Evolutionary conservation across 495 filamentous ascomycete genomes (phyloP).

Genomic region (Annulohypoxylon moriforme): DNA sequence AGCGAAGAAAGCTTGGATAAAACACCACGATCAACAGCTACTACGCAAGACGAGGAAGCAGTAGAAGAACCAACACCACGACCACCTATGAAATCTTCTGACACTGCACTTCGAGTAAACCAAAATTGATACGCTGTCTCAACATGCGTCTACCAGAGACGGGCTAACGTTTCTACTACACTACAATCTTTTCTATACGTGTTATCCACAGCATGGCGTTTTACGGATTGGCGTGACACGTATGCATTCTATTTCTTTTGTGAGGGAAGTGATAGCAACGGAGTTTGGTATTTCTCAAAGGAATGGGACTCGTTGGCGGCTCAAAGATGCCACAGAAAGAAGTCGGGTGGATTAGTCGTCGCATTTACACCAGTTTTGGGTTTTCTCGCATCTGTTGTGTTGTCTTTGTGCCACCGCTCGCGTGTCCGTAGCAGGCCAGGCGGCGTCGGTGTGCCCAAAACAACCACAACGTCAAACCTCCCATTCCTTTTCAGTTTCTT

Average conservation of each 20-base stretch:
- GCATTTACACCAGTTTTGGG: slow-evolving; percentile 40
- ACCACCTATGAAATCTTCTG: slow-evolving; percentile 28
- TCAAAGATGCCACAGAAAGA: slow-evolving; percentile 29
- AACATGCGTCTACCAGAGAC: not conserved
- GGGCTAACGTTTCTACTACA: not conserved
- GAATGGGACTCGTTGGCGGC: slow-evolving; percentile 18
- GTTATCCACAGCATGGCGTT: slow-evolving; percentile 47
- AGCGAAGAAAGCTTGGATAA: slow-evolving; percentile 26
- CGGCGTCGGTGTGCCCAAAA: not conserved
- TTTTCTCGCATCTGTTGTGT: slow-evolving; percentile 17
- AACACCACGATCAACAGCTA: slow-evolving; percentile 39
- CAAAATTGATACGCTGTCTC: slow-evolving; percentile 8
- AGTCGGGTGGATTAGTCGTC: slow-evolving; percentile 34
- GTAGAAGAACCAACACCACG: slow-evolving; percentile 43
- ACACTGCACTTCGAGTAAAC: slow-evolving; percentile 5
- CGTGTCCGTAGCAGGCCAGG: not conserved
- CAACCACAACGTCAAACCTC: not conserved
- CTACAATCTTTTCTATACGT: slow-evolving; percentile 37
- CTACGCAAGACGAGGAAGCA: slow-evolving; percentile 20
- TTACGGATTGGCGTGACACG: slow-evolving; percentile 32
- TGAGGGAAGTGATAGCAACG: slow-evolving; percentile 32
- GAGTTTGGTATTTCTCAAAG: slow-evolving; percentile 38
- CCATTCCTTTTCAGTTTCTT: slow-evolving; percentile 12
- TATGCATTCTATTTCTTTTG: slow-evolving; percentile 47
- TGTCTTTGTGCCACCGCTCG: not conserved